phyloP scores from a whole-genome alignment of 768 basidiomycete species.

The Russula earlei region DNA sequence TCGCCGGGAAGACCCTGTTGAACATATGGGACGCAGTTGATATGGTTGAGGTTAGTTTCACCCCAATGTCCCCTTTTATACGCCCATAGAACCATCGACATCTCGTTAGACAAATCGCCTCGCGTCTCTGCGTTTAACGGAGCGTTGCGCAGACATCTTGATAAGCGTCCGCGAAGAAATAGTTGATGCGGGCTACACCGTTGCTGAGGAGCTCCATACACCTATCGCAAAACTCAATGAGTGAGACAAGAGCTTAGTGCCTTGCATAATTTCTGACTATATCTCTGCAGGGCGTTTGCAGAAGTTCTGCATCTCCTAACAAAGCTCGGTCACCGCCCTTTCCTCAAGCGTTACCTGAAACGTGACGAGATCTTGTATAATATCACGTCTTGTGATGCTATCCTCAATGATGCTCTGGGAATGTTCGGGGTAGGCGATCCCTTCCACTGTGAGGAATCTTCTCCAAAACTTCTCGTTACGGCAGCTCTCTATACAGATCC shows the following conservation, averaged over 20 bases:
- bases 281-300: slow-evolving; percentile 31
- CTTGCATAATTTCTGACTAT: neutral
- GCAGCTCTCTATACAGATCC: slow-evolving; percentile 41
- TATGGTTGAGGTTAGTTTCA: slow-evolving; percentile 41
- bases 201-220: slow-evolving; percentile 38
- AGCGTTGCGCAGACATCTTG: slow-evolving; percentile 62
- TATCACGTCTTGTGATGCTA: slow-evolving; percentile 42
- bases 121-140: slow-evolving; percentile 59
- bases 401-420: slow-evolving; percentile 44
- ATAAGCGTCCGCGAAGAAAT: slow-evolving; percentile 57
- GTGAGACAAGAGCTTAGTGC: slow-evolving; percentile 28
- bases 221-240: slow-evolving; percentile 45
- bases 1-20: slow-evolving; percentile 43
- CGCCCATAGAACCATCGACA: neutral
- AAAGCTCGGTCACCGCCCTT: slow-evolving; percentile 56
- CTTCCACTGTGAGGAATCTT: neutral
- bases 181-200: slow-evolving; percentile 42
- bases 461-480: neutral
- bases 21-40: slow-evolving; percentile 58
- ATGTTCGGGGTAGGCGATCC: slow-evolving; percentile 41
- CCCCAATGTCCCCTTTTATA: neutral
- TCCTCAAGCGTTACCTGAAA: slow-evolving; percentile 69
- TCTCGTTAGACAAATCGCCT: slow-evolving; percentile 50
- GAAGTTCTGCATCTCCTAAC: slow-evolving; percentile 42
- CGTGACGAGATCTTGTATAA: slow-evolving; percentile 55